Evolutionary conservation across 2,329 filamentous ascomycete species (phyloP).

Genomic region (Incumbomyces delicatus): DNA sequence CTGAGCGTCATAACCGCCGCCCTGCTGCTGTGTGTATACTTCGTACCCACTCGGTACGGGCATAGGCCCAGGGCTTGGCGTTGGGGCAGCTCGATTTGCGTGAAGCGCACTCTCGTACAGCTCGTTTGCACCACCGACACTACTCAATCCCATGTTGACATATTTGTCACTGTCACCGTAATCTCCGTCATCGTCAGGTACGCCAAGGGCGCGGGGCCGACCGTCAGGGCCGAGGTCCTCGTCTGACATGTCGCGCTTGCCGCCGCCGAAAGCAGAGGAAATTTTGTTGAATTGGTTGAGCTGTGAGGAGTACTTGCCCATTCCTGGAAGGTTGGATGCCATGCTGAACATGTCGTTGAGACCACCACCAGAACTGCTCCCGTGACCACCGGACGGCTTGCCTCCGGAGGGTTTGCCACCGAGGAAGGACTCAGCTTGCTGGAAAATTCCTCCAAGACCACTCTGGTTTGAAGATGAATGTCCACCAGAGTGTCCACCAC

Average conservation of each 20-base stretch:
- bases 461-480: conserved; percentile 1
- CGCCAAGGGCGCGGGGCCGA: not conserved
- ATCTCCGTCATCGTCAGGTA: conserved; percentile 8
- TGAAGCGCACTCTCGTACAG: conserved; percentile 3
- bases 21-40: not conserved
- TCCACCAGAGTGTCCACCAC: conserved; percentile 2
- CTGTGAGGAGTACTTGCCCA: conserved; percentile 10
- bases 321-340: conserved; percentile 18
- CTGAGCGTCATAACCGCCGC: not conserved
- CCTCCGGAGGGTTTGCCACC: conserved; percentile 2
- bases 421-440: conserved; percentile 5
- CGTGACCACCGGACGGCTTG: not conserved
- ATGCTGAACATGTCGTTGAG: conserved; percentile 16
- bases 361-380: conserved; percentile 6
- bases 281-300: conserved; percentile 20
- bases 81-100: not conserved
- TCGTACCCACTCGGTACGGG: conserved; percentile 5
- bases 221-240: conserved; percentile 7
- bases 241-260: conserved; percentile 8
- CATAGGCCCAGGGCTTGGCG: conserved; percentile 3
- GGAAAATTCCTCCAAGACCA: conserved; percentile 2
- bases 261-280: conserved; percentile 10
- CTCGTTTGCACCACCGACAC: conserved; percentile 4
- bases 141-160: not conserved
- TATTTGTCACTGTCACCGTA: conserved; percentile 7